A percentile compares a stretch with the other conserved stretches of the same genome.
phyloP scores from a whole-genome alignment of 2,329 filamentous ascomycete species.

The Colletotrichum caudatum region DNA sequence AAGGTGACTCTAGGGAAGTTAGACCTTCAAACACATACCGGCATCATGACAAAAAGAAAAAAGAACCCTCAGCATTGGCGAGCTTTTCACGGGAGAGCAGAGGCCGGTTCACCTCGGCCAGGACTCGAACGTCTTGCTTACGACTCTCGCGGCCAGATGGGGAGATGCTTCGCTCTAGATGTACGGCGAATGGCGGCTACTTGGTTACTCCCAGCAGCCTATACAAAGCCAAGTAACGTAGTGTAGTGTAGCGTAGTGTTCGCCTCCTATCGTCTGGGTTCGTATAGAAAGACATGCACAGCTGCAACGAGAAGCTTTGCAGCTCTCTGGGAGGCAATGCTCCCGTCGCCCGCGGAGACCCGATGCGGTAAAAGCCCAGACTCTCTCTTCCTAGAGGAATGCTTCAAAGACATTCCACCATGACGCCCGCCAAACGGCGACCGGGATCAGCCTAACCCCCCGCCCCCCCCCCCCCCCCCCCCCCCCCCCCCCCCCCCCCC shows the following conservation, averaged over 20 bases:
- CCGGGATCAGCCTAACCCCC: neutral
- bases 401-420: neutral
- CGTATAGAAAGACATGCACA: no score
- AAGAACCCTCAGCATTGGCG: no score
- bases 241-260: no score
- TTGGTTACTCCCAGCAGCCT: neutral
- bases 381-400: neutral
- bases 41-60: neutral
- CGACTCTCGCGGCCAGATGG: neutral
- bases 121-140: neutral
- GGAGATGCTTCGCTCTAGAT: neutral
- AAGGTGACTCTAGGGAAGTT: no score
- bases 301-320: neutral
- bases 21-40: neutral
- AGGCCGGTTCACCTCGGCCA: neutral
- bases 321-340: neutral
- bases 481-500: no score
- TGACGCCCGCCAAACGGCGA: neutral
- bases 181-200: neutral
- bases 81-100: neutral
- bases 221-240: no score
- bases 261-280: accelerated
- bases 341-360: neutral
- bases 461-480: no score
- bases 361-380: neutral